These are phyloP conservation scores for Aspergillus luchuensis DNA, from an alignment of 2,329 filamentous ascomycete genomes.

Conservation along the genomic window DNA sequence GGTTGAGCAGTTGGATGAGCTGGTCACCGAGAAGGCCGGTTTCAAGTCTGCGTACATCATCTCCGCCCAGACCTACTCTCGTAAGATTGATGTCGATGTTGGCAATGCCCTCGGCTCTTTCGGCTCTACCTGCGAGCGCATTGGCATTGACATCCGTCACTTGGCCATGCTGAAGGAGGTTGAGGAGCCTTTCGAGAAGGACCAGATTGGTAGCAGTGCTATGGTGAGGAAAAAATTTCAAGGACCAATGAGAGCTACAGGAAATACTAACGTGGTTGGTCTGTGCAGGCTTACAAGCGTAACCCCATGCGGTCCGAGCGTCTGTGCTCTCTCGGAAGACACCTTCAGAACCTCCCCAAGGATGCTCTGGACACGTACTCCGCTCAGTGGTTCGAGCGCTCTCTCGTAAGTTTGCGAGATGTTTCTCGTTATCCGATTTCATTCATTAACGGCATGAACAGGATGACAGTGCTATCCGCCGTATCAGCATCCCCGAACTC, in stretches of 20 bases:
- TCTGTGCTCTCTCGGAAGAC: constrained; percentile 60
- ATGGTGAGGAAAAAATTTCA: constrained; percentile 43
- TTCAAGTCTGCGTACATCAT: constrained; percentile 64
- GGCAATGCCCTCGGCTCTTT: constrained; percentile 78
- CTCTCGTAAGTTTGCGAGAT: constrained; percentile 50
- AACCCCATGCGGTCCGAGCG: constrained; percentile 61
- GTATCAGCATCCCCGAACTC: constrained; percentile 61
- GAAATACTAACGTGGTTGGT: constrained; percentile 30
- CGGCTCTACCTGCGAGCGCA: constrained; percentile 75
- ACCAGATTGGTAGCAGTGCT: constrained; percentile 71
- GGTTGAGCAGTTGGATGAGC: constrained; percentile 63
- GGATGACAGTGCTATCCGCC: constrained; percentile 72
- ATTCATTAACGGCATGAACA: constrained; percentile 19
- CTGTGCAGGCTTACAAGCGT: constrained; percentile 65
- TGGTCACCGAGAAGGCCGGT: constrained; percentile 67
- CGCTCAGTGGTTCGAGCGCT: constrained; percentile 75
- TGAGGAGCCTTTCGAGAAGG: constrained; percentile 79
- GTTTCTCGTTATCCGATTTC: neutral
- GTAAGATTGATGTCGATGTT: constrained; percentile 81
- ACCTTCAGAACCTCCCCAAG: constrained; percentile 56
- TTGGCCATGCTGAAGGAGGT: constrained; percentile 77
- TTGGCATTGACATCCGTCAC: constrained; percentile 73
- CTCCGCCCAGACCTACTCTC: constrained; percentile 73
- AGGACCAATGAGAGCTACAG: neutral
- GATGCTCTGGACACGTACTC: constrained; percentile 67